Conservation (phyloP, 2,329 filamentous ascomycete genomes). For the Cercospora sp. region DNA sequence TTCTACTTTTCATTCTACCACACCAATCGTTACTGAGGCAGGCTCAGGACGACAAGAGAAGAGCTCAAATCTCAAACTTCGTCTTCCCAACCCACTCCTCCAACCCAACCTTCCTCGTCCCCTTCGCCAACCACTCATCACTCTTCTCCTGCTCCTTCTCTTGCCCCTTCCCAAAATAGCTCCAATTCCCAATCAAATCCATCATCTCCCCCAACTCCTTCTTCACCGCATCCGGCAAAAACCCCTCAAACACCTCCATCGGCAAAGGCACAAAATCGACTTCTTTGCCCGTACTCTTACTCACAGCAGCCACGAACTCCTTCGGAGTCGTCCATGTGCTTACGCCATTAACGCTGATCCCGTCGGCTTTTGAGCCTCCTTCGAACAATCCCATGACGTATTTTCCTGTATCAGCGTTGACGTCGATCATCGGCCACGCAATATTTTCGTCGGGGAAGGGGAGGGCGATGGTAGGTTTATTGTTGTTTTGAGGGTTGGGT, state of each 20-base stretch:
- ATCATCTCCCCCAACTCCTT: slow-evolving; percentile 36
- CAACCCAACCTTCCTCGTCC: slow-evolving; percentile 23
- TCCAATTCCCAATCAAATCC: slow-evolving; percentile 31
- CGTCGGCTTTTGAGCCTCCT: slow-evolving; percentile 29
- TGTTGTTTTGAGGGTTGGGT: slow-evolving; percentile 19
- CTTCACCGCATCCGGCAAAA: slow-evolving; percentile 30
- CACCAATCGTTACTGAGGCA: no score
- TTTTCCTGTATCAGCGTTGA: slow-evolving; percentile 33
- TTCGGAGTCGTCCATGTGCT: slow-evolving; percentile 35
- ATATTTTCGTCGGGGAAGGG: slow-evolving; percentile 32
- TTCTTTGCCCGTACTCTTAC: slow-evolving; percentile 29
- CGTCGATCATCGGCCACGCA: slow-evolving; percentile 33
- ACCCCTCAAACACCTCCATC: slow-evolving; percentile 28
- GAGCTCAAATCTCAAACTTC: slow-evolving; percentile 3
- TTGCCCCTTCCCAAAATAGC: slow-evolving; percentile 33
- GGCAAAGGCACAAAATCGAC: slow-evolving; percentile 32
- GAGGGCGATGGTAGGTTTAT: slow-evolving; percentile 25
- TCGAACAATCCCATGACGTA: slow-evolving; percentile 36
- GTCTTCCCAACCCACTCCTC: slow-evolving; percentile 21
- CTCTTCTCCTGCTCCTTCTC: slow-evolving; percentile 33
- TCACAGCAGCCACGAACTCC: slow-evolving; percentile 29
- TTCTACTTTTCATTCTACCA: no score
- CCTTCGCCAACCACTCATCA: slow-evolving; percentile 32
- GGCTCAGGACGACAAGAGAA: no score
- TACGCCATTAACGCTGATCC: slow-evolving; percentile 31